These are phyloP conservation scores for Phytopythium vexans DNA, from an alignment of 352 stramenopile species.

Conservation along the genomic window DNA sequence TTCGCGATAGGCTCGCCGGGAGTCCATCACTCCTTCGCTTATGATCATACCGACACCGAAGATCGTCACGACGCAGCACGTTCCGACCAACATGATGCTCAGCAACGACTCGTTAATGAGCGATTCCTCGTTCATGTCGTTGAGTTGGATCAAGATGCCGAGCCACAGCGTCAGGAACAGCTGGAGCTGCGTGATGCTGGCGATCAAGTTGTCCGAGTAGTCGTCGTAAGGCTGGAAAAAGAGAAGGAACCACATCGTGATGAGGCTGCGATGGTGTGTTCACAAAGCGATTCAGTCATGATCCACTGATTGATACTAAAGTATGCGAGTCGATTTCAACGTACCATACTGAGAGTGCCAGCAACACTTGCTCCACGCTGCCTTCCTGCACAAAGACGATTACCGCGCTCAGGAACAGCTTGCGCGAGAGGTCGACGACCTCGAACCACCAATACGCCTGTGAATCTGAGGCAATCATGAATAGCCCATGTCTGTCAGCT, in stretches of 20 bases:
- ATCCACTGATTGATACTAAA: not conserved
- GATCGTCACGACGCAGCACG: conserved; percentile 56
- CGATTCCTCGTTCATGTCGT: conserved; percentile 55
- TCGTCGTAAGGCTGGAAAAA: conserved; percentile 77
- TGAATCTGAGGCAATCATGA: conserved; percentile 30
- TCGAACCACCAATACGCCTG: conserved; percentile 81
- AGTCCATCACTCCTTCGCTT: conserved; percentile 47
- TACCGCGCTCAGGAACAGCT: conserved; percentile 70
- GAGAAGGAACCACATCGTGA: conserved; percentile 76
- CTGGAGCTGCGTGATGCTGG: conserved; percentile 71
- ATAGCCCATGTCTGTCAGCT: not conserved
- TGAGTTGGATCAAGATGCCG: conserved; percentile 68
- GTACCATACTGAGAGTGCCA: conserved; percentile 64
- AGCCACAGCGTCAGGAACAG: conserved; percentile 83
- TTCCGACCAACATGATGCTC: conserved; percentile 58
- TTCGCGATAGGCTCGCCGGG: conserved; percentile 31
- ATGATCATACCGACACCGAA: conserved; percentile 65
- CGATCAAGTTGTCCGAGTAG: conserved; percentile 68
- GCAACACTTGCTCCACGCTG: conserved; percentile 63
- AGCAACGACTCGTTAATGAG: conserved; percentile 63
- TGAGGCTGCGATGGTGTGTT: conserved; percentile 19
- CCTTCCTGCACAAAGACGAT: conserved; percentile 75
- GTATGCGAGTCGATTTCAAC: not conserved
- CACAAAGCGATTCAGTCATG: no score
- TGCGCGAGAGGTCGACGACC: conserved; percentile 71